A percentile compares a stretch with the other conserved stretches of the same genome.
Conservation (phyloP, 352 stramenopile species). For the Elongisporangium prolatum region DNA sequence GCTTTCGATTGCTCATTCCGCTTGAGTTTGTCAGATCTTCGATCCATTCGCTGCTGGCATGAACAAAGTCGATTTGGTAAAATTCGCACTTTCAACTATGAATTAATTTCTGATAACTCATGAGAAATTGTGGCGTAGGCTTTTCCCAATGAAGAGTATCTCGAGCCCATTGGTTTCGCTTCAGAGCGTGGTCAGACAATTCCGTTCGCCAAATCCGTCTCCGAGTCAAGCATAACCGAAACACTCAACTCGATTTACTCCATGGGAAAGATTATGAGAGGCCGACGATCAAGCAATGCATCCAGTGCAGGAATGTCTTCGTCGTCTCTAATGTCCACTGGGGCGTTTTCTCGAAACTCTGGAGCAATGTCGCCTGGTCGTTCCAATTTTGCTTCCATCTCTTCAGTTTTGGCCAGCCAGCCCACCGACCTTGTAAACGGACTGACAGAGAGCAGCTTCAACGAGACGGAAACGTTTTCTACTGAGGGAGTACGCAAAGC, state of each 20-base stretch:
- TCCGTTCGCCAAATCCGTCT: slow-evolving; percentile 50
- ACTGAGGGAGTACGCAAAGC: slow-evolving; percentile 54
- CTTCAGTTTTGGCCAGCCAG: slow-evolving; percentile 13
- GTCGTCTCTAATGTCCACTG: slow-evolving; percentile 18
- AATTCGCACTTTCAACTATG: not conserved
- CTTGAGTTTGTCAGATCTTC: slow-evolving; percentile 46
- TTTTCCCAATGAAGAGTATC: slow-evolving; percentile 75
- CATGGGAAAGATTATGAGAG: slow-evolving; percentile 65
- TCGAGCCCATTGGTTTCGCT: slow-evolving; percentile 72
- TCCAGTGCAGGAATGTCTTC: slow-evolving; percentile 25
- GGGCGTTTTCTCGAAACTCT: slow-evolving; percentile 17
- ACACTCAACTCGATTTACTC: slow-evolving; percentile 54
- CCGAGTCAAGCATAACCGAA: slow-evolving; percentile 45
- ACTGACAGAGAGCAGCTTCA: slow-evolving; percentile 59
- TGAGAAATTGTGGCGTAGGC: slow-evolving; percentile 21
- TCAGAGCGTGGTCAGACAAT: slow-evolving; percentile 69
- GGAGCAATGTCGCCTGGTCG: slow-evolving; percentile 16
- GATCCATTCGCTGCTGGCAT: slow-evolving; percentile 69
- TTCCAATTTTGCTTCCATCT: slow-evolving; percentile 28
- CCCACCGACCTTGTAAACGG: slow-evolving; percentile 15
- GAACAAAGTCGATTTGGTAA: slow-evolving; percentile 63
- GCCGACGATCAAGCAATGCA: slow-evolving; percentile 41
- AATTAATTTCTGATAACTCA: not conserved
- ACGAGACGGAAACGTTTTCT: slow-evolving; percentile 71
- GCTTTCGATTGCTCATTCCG: not conserved